These are phyloP conservation scores for Globisporangium okanoganense DNA, from an alignment of 352 stramenopile genomes.

Conservation along the genomic window DNA sequence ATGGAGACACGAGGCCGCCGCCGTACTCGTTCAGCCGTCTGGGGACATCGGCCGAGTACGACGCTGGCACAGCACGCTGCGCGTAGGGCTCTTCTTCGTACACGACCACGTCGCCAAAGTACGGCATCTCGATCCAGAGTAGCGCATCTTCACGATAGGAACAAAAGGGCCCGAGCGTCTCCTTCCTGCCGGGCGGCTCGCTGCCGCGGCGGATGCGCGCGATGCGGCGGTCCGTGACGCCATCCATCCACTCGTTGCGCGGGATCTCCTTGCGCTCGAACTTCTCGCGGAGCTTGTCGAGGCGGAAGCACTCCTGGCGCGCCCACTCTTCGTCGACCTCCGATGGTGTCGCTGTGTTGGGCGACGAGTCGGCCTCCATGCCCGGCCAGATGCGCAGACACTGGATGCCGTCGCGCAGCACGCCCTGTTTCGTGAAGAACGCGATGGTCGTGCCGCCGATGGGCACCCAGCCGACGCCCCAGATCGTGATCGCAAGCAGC, in stretches of 20 bases:
- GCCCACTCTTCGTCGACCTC: constrained; percentile 76
- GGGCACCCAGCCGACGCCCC: constrained; percentile 75
- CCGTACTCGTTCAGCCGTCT: constrained; percentile 36
- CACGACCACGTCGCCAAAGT: constrained; percentile 89
- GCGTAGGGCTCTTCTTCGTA: constrained; percentile 92
- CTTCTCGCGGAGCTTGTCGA: constrained; percentile 87
- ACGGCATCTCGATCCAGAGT: constrained; percentile 88
- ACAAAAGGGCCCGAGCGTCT: constrained; percentile 73
- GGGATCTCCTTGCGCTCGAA: constrained; percentile 87
- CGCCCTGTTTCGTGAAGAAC: constrained; percentile 86
- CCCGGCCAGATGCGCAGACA: constrained; percentile 83
- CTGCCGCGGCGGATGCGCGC: constrained; percentile 75
- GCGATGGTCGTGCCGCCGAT: constrained; percentile 83
- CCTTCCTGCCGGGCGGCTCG: constrained; percentile 65
- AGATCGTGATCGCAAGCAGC: constrained; percentile 80
- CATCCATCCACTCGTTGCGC: constrained; percentile 91
- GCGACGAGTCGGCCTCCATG: constrained; percentile 64
- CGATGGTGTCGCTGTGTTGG: constrained; percentile 54
- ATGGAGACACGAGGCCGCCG: constrained; percentile 16
- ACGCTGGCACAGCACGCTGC: constrained; percentile 55
- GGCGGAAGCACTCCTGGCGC: constrained; percentile 69
- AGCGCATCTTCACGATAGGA: constrained; percentile 77
- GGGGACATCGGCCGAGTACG: constrained; percentile 45
- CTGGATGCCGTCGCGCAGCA: constrained; percentile 82
- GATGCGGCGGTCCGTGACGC: constrained; percentile 82